Conservation (phyloP, 1,284 basidiomycete species). For the Ganoderma lucidum region DNA sequence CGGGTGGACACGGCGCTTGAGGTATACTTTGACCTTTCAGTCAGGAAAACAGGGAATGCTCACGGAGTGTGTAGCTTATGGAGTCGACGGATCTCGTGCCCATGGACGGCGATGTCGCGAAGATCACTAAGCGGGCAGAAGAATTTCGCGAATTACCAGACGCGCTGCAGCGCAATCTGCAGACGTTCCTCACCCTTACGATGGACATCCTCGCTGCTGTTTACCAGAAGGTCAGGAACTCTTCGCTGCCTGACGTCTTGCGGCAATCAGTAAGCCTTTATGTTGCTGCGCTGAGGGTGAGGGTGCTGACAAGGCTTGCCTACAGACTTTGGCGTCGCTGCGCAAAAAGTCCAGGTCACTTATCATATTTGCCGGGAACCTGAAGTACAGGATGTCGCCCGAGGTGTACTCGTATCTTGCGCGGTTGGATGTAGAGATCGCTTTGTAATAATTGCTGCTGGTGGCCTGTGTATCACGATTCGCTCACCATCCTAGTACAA, state of each 20-base stretch:
- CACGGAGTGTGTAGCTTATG: constrained; percentile 67
- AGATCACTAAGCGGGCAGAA: constrained; percentile 88
- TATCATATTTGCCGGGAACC: constrained; percentile 88
- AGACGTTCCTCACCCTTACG: constrained; percentile 88
- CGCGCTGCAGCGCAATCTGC: constrained; percentile 89
- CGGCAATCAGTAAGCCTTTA: constrained; percentile 70
- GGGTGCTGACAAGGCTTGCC: constrained; percentile 14
- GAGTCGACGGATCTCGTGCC: constrained; percentile 92
- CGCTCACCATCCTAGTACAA: not conserved
- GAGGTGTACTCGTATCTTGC: constrained; percentile 93
- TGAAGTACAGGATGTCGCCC: constrained; percentile 89
- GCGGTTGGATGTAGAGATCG: constrained; percentile 80
- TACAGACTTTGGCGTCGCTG: constrained; percentile 65
- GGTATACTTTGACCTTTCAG: constrained; percentile 52
- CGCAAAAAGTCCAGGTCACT: constrained; percentile 81
- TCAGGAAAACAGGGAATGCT: not conserved
- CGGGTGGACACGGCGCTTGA: constrained; percentile 84
- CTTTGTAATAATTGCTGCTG: constrained; percentile 51
- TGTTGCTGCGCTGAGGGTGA: constrained; percentile 14
- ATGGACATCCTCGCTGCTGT: constrained; percentile 92
- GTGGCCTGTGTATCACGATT: constrained; percentile 21
- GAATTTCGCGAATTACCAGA: constrained; percentile 91
- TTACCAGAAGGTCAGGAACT: constrained; percentile 81
- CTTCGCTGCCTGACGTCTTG: constrained; percentile 73
- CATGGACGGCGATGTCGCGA: constrained; percentile 85